Conservation (phyloP, 1,139 yeast species). For the Hyphopichia burtonii region DNA sequence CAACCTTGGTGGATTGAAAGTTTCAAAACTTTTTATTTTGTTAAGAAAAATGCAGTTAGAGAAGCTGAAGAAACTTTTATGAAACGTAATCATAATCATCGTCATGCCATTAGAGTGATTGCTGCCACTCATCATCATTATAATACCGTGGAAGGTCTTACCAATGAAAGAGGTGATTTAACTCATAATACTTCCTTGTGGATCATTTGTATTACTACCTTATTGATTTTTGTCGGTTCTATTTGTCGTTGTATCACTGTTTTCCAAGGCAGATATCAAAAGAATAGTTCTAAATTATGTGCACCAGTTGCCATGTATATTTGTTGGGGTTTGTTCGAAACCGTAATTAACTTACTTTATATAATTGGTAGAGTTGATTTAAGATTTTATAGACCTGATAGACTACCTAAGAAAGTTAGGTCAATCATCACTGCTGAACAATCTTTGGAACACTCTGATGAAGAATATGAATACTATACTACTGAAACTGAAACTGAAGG, state of each 20-base stretch:
- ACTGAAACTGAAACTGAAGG: conserved; percentile 7
- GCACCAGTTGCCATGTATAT: conserved; percentile 53
- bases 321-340: conserved; percentile 60
- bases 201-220: conserved; percentile 51
- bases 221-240: conserved; percentile 56
- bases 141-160: conserved; percentile 43
- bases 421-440: conserved; percentile 30
- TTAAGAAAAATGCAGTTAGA: conserved; percentile 45
- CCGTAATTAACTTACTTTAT: conserved; percentile 46
- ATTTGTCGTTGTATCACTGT: conserved; percentile 57
- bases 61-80: conserved; percentile 53
- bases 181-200: conserved; percentile 49
- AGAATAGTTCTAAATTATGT: conserved; percentile 14
- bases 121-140: conserved; percentile 47
- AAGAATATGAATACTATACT: conserved; percentile 7
- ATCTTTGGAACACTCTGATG: conserved; percentile 23
- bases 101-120: conserved; percentile 53
- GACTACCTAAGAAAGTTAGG: conserved; percentile 26
- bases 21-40: conserved; percentile 55
- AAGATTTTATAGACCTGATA: conserved; percentile 69
- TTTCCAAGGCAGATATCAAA: conserved; percentile 38
- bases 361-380: conserved; percentile 57
- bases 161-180: conserved; percentile 45
- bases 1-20: conserved; percentile 83
- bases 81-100: conserved; percentile 46